Base-by-base conservation (phyloP, 1,139 yeast genomes). In the Pichia sp. region DNA sequence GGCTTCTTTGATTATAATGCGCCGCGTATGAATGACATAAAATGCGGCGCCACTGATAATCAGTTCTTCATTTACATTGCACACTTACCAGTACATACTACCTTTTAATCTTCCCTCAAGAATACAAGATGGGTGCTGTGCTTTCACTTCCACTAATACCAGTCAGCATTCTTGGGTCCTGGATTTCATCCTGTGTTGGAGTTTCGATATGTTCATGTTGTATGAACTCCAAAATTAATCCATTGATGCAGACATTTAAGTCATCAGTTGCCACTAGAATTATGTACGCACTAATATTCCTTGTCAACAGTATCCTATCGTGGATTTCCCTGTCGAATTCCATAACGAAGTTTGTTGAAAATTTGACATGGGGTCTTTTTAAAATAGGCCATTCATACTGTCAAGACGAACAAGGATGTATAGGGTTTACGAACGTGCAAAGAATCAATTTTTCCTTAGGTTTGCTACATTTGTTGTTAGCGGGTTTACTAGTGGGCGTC, bases 241-340 rank as follows among this genome's bases (percentile, higher is more conserved):
- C 88, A 66, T 66, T 83, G 69, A 68, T 79, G n/a, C 75, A 75
- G 23, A 75, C 81, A 1, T 74, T 75, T 57, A 66, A 68, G 48
- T 84, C 95, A 23, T 80, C 94, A 27, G 73, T 88, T 31, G 81
- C 82, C 36, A 81, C 90, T 6, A 76, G 98, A 60, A 70, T 90
- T 33, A 77, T 88, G 42, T 92, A 92, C 64, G 98, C 98, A 10
- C 57, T 82, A 32, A 67, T 90, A 40, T 77, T 94, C 49, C 67
- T 88, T 38, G 53, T 85, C 38, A 90, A 90, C 67, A 85, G 95
- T 32, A 68, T 88, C 27, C 52, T 92, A 32, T 85, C 97, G 11
- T 92, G 99, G 99, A 68, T 87, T 5, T 86, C 87, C 66, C 74
- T 94, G 49, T 81, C 95, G 27, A 90, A 88, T 51, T 84, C 86